A percentile compares a stretch with the other conserved stretches of the same genome.
phyloP scores from a whole-genome alignment of 257 asterid genomes.

The Nicotiana attenuata region DNA sequence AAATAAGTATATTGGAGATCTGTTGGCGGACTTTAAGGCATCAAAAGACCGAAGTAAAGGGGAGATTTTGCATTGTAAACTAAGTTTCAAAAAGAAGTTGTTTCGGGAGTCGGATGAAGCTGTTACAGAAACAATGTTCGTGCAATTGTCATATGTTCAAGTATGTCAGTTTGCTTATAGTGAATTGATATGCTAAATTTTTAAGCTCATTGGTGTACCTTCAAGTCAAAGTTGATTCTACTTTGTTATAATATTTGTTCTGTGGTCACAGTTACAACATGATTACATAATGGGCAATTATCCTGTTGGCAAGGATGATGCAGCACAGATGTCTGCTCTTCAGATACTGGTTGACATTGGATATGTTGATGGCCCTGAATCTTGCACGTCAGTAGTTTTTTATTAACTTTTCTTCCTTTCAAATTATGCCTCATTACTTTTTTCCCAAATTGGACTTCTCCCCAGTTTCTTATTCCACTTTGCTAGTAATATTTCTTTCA shows the following conservation, averaged over 20 bases:
- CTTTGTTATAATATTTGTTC: background rate
- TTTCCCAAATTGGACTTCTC: background rate
- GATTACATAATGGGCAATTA: slow-evolving; percentile 90
- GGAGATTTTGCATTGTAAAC: slow-evolving; percentile 86
- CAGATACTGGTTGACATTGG: slow-evolving; percentile 94
- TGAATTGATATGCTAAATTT: background rate
- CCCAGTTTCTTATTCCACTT: background rate
- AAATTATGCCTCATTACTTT: background rate
- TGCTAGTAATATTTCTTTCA: background rate
- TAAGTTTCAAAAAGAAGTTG: slow-evolving; percentile 82
- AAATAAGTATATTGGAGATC: slow-evolving; percentile 88
- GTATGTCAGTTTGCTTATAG: slow-evolving; percentile 33
- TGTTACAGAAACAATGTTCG: slow-evolving; percentile 84
- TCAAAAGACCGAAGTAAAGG: slow-evolving; percentile 95
- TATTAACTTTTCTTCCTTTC: slow-evolving; percentile 2
- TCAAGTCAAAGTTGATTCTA: slow-evolving; percentile 10
- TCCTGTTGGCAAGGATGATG: slow-evolving; percentile 99
- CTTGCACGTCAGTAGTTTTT: slow-evolving; percentile 75
- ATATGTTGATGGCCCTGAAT: slow-evolving; percentile 67
- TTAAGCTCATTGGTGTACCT: background rate
- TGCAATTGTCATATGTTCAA: slow-evolving; percentile 91
- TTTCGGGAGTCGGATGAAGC: slow-evolving; percentile 98
- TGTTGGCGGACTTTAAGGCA: slow-evolving; percentile 90
- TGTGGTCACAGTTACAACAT: slow-evolving; percentile 74
- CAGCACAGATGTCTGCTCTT: slow-evolving; percentile 93